phyloP scores from a whole-genome alignment of 176 grass and related monocot species.

The Ensete ventricosum region DNA sequence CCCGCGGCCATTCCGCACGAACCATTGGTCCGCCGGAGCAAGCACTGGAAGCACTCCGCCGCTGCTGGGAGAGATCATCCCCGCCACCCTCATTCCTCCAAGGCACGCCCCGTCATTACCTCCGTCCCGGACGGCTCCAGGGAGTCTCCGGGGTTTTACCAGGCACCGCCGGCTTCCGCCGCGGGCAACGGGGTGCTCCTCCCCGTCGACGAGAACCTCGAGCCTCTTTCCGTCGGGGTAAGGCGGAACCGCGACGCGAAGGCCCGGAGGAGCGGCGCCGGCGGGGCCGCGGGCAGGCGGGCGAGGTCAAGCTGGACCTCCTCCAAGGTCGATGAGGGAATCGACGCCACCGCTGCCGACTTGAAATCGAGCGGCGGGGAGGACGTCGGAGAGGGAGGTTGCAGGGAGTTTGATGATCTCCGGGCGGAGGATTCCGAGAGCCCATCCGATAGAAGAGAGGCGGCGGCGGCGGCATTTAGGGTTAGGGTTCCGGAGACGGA shows the following conservation, averaged over 20 bases:
- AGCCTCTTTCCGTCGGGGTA: background rate
- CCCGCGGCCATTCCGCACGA: constrained; percentile 30
- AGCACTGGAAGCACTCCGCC: background rate
- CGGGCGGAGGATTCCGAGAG: constrained; percentile 20
- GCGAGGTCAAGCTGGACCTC: constrained; percentile 8
- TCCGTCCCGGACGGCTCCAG: constrained; percentile 10
- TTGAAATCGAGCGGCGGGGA: background rate
- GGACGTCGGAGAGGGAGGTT: constrained; percentile 14
- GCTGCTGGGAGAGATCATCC: background rate
- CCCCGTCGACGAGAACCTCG: constrained; percentile 1
- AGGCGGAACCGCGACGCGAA: background rate
- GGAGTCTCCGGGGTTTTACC: background rate
- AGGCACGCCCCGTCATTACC: constrained; percentile 7
- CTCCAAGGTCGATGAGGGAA: background rate
- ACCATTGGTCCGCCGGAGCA: constrained; percentile 29
- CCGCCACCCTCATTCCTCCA: constrained; percentile 16
- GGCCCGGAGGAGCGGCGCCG: background rate
- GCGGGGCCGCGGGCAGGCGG: background rate
- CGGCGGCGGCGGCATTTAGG: constrained; percentile 8
- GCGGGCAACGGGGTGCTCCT: constrained; percentile 19
- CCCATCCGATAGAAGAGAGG: constrained; percentile 1
- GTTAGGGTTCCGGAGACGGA: constrained; percentile 9
- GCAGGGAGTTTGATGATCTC: constrained; percentile 14
- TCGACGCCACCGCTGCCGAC: constrained; percentile 1
- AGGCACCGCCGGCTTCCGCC: constrained; percentile 19